A percentile compares a stretch with the other conserved stretches of the same genome.
phyloP scores from a whole-genome alignment of 2,329 filamentous ascomycete genomes.

The Hymenoscyphus scutula region DNA sequence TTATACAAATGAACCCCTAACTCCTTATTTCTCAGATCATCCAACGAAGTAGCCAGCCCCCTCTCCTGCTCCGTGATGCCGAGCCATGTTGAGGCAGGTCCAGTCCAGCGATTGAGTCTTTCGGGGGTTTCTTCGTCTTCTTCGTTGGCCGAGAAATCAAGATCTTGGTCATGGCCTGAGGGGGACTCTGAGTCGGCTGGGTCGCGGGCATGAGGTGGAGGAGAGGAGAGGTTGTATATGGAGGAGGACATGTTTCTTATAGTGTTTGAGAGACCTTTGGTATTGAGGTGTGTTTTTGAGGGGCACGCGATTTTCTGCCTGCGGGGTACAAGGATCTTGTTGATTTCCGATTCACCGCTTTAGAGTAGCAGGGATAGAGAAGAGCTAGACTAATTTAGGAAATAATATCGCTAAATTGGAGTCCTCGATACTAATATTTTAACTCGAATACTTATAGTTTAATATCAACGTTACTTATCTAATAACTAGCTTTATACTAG shows the following conservation, averaged over 20 bases:
- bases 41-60: slow-evolving; percentile 60
- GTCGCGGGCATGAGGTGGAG: neutral
- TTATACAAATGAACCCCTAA: slow-evolving; percentile 78
- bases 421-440: too few relatives aligned
- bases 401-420: too few relatives aligned
- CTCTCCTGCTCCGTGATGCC: slow-evolving; percentile 60
- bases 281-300: too few relatives aligned
- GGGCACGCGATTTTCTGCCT: too few relatives aligned
- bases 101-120: slow-evolving; percentile 72
- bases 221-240: neutral
- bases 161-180: neutral
- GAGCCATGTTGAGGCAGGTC: slow-evolving; percentile 65
- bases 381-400: too few relatives aligned
- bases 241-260: neutral
- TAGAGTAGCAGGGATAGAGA: too few relatives aligned
- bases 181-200: neutral
- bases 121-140: slow-evolving; percentile 19
- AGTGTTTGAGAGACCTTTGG: neutral
- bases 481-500: too few relatives aligned
- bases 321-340: too few relatives aligned
- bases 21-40: slow-evolving; percentile 62
- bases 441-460: too few relatives aligned
- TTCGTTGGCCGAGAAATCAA: neutral
- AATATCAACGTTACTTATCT: too few relatives aligned
- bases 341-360: too few relatives aligned